Evolutionary conservation across 2,329 filamentous ascomycete genomes (phyloP), one percentile per base, ranked within the genome.

Genomic region (Xylariaceae sp.): DNA sequence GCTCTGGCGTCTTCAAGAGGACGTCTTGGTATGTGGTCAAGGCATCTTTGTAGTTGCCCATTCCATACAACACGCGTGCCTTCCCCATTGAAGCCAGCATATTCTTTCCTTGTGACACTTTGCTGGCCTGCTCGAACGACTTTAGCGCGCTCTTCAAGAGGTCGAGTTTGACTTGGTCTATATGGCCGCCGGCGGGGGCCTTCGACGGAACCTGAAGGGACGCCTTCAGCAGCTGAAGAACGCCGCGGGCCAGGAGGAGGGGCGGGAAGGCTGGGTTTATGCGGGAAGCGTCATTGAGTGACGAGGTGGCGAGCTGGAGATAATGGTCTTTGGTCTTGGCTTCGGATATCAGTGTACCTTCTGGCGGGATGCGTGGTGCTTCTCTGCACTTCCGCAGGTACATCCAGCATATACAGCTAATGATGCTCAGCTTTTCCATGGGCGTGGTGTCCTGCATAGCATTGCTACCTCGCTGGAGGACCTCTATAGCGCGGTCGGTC

Each of bases 231-330:
- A 98, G 79, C 43, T 86, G 83, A 30, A 97, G 73, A 23, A 96
- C 89, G 39, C 92, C 92, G 31, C 90, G 83, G 14, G 90, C 90
- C 34, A 98, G 77, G 57, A 89, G 94, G 1, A 97, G 77, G 24
- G 92, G 89, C 5, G 89, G 85, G 50, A 94, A 96, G 0, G 87
- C 83, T 8, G 92, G 90, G 60, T 92, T 96, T 58, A 97, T 84
- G 43, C 89, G 82, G 14, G 86, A 86, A n/a, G 92, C 90, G 55
- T 97, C 92, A 64, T 98, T 98, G 46, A 98, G 74, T 2, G 85
- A 89, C 31, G 81, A 78, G 2, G 90, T 97, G n/a, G 90, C 90
- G 35, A 84, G 76, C 59, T 94, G 85, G 24, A 98, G 77, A 62
- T 89, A 98, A 63, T 84, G 79, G 51, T 98, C 92, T 63, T 98